Conservation (phyloP, 192 early-diverging fungal genomes). For the Coemansia sp. region DNA sequence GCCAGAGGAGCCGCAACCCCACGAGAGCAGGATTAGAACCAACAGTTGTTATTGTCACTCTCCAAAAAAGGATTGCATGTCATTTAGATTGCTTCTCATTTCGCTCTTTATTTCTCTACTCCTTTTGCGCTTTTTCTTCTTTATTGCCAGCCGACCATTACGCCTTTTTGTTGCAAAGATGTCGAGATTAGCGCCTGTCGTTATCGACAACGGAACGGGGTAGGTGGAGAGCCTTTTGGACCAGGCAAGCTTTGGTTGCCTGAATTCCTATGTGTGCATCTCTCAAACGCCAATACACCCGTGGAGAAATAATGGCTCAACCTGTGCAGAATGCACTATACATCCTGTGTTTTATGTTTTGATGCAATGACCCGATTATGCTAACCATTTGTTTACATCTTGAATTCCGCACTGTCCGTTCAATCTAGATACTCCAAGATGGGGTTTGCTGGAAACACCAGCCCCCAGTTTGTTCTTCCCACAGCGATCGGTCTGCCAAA, state of each 20-base stretch:
- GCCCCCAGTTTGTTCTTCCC: slow-evolving; percentile 97
- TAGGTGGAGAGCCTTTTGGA: slow-evolving; percentile 37
- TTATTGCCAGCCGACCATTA: not conserved
- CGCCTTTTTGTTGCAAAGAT: slow-evolving; percentile 12
- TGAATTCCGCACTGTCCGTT: not conserved
- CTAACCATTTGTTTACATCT: not conserved
- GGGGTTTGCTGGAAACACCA: slow-evolving; percentile 95
- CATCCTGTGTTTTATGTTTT: too few species aligned
- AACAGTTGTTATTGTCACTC: not conserved
- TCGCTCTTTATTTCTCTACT: not conserved
- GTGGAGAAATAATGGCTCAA: not conserved
- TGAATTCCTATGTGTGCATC: not conserved
- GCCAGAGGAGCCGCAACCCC: not conserved
- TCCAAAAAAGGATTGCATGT: not conserved
- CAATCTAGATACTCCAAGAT: slow-evolving; percentile 84
- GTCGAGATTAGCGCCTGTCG: slow-evolving; percentile 70
- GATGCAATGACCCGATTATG: not conserved
- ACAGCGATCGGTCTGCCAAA: slow-evolving; percentile 78
- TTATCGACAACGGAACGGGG: slow-evolving; percentile 99
- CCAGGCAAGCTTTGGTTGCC: not conserved
- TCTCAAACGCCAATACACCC: not conserved
- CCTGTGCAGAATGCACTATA: not conserved
- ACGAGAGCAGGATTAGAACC: not conserved
- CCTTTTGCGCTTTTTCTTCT: not conserved
- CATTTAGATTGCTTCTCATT: not conserved